Conservation (phyloP, 2,329 filamentous ascomycete genomes). For the Fusarium tjaetaba region DNA sequence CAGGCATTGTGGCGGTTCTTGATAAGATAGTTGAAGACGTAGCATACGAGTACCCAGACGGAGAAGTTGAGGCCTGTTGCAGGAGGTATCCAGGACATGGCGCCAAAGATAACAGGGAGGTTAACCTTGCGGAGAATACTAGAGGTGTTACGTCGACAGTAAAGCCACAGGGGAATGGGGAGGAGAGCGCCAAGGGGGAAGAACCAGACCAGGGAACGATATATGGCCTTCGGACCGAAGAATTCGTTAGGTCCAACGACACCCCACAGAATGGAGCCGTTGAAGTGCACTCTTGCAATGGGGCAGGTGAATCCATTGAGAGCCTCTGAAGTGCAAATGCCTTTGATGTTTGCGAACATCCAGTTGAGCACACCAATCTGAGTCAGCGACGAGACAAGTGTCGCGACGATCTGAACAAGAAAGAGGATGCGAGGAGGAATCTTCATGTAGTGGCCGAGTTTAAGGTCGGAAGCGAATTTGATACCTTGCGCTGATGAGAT, state of each 20-base stretch:
- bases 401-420: conserved; percentile 80
- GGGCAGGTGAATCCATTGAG: conserved; percentile 90
- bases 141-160: conserved; percentile 67
- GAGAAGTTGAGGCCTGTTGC: conserved; percentile 89
- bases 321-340: conserved; percentile 81
- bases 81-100: conserved; percentile 86
- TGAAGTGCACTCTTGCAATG: conserved; percentile 88
- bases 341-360: conserved; percentile 83
- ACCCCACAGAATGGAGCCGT: conserved; percentile 89
- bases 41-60: conserved; percentile 87
- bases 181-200: conserved; percentile 81
- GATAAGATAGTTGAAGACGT: conserved; percentile 82
- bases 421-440: conserved; percentile 83
- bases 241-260: conserved; percentile 85
- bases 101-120: conserved; percentile 84
- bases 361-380: conserved; percentile 89
- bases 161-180: conserved; percentile 78
- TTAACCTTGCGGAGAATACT: conserved; percentile 81
- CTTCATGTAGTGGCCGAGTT: conserved; percentile 90
- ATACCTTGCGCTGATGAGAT: conserved; percentile 89
- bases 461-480: conserved; percentile 88
- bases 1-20: conserved; percentile 75
- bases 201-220: conserved; percentile 81
- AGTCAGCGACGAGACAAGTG: conserved; percentile 78
- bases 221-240: conserved; percentile 80